Conservation (phyloP, 805 yeast species). For the Vanderwaltozyma tropicalis region DNA sequence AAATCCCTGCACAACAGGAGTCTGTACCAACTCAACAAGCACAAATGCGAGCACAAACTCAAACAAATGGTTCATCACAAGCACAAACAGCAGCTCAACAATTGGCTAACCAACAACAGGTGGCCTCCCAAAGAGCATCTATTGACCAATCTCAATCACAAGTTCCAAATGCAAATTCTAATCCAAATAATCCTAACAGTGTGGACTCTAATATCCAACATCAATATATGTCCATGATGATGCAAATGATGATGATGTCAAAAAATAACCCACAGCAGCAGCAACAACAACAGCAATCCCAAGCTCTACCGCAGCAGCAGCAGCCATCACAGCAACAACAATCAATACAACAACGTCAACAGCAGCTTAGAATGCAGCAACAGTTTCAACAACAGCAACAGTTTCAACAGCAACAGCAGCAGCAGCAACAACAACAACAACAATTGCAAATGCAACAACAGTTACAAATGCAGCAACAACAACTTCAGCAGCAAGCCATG, state of each 20-base stretch:
- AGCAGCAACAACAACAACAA: conserved; percentile 3
- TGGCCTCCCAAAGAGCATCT: too few relatives aligned
- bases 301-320: background rate
- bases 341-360: background rate
- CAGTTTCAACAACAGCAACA: background rate
- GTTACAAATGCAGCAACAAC: conserved; percentile 1
- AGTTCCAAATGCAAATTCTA: background rate
- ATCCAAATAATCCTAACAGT: background rate
- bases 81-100: background rate
- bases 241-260: conserved; percentile 5
- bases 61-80: too few relatives aligned
- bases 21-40: background rate
- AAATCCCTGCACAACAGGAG: background rate
- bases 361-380: background rate
- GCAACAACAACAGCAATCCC: conserved; percentile 2
- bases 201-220: conserved; percentile 1
- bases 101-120: background rate
- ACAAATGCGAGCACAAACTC: background rate
- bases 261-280: conserved; percentile 1
- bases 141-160: background rate
- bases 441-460: conserved; percentile 3
- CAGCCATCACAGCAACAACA: conserved; percentile 1
- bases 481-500: background rate
- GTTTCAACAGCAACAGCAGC: background rate
- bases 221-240: conserved; percentile 3